Evolutionary conservation across 257 asterid genomes (phyloP).

Genomic region (Jasminum sambac): DNA sequence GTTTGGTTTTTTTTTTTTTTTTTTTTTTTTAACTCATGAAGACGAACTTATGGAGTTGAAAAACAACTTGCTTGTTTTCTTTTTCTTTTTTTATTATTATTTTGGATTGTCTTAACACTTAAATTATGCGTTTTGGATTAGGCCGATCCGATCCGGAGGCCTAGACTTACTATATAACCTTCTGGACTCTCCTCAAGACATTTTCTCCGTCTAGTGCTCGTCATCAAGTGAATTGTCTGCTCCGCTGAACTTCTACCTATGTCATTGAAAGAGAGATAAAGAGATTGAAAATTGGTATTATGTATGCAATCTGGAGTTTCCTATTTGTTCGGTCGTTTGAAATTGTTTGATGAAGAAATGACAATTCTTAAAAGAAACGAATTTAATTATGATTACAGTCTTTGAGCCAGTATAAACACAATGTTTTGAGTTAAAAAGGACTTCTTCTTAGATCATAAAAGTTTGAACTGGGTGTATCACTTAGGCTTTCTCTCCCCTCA

Average conservation of each 20-base stretch:
- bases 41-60: no score
- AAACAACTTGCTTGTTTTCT: no score
- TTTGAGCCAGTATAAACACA: background rate
- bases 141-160: no score
- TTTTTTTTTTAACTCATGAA: no score
- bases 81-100: no score
- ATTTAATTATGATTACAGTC: background rate
- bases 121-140: no score
- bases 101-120: no score
- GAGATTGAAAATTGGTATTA: background rate
- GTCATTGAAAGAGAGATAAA: background rate
- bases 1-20: no score
- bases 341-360: background rate
- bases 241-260: background rate
- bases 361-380: background rate
- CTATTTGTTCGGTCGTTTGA: background rate
- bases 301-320: background rate
- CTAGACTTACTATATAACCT: no score
- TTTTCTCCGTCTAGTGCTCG: background rate
- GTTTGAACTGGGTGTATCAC: background rate
- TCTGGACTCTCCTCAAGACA: background rate
- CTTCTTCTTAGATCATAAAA: background rate
- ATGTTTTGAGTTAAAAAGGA: background rate
- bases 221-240: background rate
- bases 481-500: background rate